A percentile compares a stretch with the other conserved stretches of the same genome.
These are phyloP conservation scores for Rubia yunnanensis DNA, from an alignment of 257 asterid species.

Conservation along the genomic window DNA sequence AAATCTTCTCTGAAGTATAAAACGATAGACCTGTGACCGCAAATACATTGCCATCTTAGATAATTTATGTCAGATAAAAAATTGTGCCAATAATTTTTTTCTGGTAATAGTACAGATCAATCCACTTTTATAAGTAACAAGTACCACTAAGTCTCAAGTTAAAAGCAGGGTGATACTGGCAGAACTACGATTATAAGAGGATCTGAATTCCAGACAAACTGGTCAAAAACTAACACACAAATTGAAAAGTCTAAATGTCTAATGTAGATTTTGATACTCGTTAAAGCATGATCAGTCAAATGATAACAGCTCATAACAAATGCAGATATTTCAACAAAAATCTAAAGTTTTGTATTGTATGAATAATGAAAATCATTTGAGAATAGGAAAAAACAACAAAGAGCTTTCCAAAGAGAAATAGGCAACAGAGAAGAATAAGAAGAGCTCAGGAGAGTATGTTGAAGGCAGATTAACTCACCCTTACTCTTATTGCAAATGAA, in stretches of 20 bases:
- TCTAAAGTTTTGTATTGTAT: background rate
- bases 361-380: background rate
- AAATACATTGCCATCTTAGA: background rate
- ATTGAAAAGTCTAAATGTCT: background rate
- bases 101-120: background rate
- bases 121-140: background rate
- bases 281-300: background rate
- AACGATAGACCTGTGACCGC: slow-evolving; percentile 71
- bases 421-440: background rate
- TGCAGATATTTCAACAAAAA: background rate
- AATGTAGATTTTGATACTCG: background rate
- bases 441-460: background rate
- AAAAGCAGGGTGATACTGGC: background rate
- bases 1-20: slow-evolving; percentile 86
- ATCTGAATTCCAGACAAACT: background rate
- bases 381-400: background rate
- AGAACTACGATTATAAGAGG: background rate
- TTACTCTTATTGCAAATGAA: background rate
- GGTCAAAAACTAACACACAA: background rate
- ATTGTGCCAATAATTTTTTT: background rate
- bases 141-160: background rate
- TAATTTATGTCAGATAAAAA: slow-evolving; percentile 5
- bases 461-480: background rate
- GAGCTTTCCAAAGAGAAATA: background rate
- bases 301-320: background rate